Evolutionary conservation across 2,329 filamentous ascomycete species (phyloP), one percentile per base, ranked within the genome.

Genomic region (Cercospora sp.): DNA sequence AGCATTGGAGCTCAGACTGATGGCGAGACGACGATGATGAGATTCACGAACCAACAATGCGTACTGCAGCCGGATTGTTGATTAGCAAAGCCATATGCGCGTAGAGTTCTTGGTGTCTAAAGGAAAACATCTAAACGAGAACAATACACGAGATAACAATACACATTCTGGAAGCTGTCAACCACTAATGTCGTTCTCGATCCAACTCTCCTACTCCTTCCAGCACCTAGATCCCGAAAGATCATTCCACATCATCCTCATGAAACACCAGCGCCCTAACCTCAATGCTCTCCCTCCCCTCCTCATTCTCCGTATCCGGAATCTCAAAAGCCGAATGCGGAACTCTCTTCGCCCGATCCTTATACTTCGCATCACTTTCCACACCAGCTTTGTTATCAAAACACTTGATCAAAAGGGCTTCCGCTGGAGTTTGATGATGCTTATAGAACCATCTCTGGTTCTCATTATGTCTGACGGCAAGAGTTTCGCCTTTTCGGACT

Each of bases 221-320:
- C 8, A 12, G 6, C 9, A 58, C 1, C 16, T 8, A 1, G 1
- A 31, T 13, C 53, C 16, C 4, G 2, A 16, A 16, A 36, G 13
- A 31, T 36, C 31, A 65, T 63, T 66, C 70, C 59, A 69, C 64
- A 69, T 72, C 65, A 58, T 67, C 61, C 59, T 72, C 71, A 66
- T 68, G 63, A 83, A 97, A 96, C 0, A 97, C 91, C 78, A 97
- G 82, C 28, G 91, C 88, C 73, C 93, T 85, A 13, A 97, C 91
- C 79, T 97, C 93, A 76, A 97, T 96, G 78, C 92, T 97, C 83
- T 96, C 91, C 70, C 93, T 85, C 0, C 85, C 86, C 72, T 90
- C 91, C 57, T 89, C 90, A 13, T 83, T 80, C 7, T 88, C 85
- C 0, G 90, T 91, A 70, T 89, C 83, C 1, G 90, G 89, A 77